A percentile compares a stretch with the other conserved stretches of the same genome.
phyloP scores from a whole-genome alignment of 2,329 filamentous ascomycete genomes.

The Ophiocordyceps camponoti-saundersi region DNA sequence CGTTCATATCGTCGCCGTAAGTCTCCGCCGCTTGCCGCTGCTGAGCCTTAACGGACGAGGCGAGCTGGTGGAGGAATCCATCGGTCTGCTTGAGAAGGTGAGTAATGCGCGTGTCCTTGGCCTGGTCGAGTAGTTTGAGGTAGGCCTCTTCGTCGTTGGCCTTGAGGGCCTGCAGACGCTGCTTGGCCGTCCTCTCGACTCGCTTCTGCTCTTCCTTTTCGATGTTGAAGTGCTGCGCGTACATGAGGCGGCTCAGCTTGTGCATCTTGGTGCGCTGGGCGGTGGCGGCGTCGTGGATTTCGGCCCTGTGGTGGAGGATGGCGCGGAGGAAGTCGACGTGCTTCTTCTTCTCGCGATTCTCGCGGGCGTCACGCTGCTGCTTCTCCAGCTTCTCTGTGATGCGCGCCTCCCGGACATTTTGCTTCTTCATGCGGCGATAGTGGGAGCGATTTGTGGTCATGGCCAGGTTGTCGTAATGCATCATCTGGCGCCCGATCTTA shows the following conservation, averaged over 20 bases:
- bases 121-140: constrained; percentile 90
- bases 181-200: constrained; percentile 92
- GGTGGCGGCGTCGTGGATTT: constrained; percentile 52
- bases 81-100: constrained; percentile 94
- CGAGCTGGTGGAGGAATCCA: constrained; percentile 90
- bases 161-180: constrained; percentile 96
- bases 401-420: constrained; percentile 82
- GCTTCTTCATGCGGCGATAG: constrained; percentile 94
- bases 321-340: constrained; percentile 82
- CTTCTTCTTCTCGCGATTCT: constrained; percentile 95
- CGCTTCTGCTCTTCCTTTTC: constrained; percentile 99
- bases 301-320: constrained; percentile 65
- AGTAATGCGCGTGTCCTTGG: constrained; percentile 98
- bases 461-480: constrained; percentile 86
- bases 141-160: constrained; percentile 99
- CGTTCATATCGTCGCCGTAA: constrained; percentile 48
- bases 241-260: constrained; percentile 83
- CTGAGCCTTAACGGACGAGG: constrained; percentile 84
- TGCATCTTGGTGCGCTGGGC: constrained; percentile 58
- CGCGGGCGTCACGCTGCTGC: constrained; percentile 89
- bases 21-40: constrained; percentile 68
- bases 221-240: constrained; percentile 80
- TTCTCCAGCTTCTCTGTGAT: constrained; percentile 99
- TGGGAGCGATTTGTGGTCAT: constrained; percentile 90
- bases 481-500: constrained; percentile 78